These are phyloP conservation scores for Singerocomus rubriflavus DNA, from an alignment of 1,284 basidiomycete genomes.

Conservation along the genomic window DNA sequence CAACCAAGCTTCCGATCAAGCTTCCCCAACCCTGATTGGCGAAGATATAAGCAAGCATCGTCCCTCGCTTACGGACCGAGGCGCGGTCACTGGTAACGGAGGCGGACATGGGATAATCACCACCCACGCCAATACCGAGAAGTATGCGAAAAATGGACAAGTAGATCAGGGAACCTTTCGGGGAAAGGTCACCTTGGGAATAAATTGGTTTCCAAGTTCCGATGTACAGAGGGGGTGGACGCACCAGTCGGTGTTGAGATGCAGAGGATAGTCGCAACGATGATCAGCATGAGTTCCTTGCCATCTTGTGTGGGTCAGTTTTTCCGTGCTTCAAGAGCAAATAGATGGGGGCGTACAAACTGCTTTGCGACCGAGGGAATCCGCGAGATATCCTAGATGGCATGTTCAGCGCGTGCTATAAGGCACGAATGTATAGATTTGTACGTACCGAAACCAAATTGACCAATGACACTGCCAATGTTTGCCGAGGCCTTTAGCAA, in stretches of 20 bases:
- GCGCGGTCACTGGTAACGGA: conserved; percentile 70
- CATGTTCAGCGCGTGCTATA: conserved; percentile 17
- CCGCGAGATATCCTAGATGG: conserved; percentile 51
- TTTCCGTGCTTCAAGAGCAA: background rate
- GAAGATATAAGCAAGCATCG: conserved; percentile 73
- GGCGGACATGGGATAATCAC: conserved; percentile 81
- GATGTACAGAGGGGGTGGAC: conserved; percentile 5
- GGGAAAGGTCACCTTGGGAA: conserved; percentile 37
- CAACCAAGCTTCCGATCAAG: conserved; percentile 61
- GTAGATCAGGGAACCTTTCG: conserved; percentile 54
- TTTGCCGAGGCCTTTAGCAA: conserved; percentile 69
- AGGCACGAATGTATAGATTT: background rate
- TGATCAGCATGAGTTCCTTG: conserved; percentile 78
- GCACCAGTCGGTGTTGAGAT: conserved; percentile 48
- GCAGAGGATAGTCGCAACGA: conserved; percentile 64
- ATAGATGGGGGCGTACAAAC: conserved; percentile 46
- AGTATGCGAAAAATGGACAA: conserved; percentile 66
- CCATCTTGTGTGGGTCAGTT: conserved; percentile 45
- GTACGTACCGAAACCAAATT: conserved; percentile 59
- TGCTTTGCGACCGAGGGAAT: conserved; percentile 63
- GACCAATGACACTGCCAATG: conserved; percentile 73
- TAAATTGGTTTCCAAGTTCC: background rate
- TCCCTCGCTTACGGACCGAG: conserved; percentile 66
- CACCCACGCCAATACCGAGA: conserved; percentile 75
- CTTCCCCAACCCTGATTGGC: conserved; percentile 76